A percentile compares a stretch with the other conserved stretches of the same genome.
phyloP scores from a whole-genome alignment of 768 basidiomycete species.

The Scleroderma citrinum region DNA sequence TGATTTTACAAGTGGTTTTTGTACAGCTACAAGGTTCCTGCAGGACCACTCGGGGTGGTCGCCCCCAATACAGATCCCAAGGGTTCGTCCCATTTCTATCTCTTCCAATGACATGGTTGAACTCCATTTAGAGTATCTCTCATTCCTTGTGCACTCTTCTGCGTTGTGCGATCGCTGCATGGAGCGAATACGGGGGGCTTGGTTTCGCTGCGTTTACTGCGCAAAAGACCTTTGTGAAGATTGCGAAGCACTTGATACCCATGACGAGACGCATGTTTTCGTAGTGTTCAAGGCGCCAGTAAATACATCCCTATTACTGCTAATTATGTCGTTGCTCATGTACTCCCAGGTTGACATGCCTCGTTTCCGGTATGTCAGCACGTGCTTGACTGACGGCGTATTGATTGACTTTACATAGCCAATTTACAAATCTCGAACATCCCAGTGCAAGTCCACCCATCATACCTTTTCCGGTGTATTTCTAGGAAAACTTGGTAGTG shows the following conservation, averaged over 20 bases:
- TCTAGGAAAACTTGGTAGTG: too few relatives aligned
- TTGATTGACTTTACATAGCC: constrained; percentile 29
- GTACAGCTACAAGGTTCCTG: constrained; percentile 57
- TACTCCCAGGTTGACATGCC: constrained; percentile 62
- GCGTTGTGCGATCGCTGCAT: constrained; percentile 88
- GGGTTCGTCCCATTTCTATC: constrained; percentile 35
- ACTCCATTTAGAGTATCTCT: constrained; percentile 51
- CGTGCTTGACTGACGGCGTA: not conserved
- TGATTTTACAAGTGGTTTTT: constrained; percentile 5
- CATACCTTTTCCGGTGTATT: constrained; percentile 59
- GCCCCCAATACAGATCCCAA: constrained; percentile 42
- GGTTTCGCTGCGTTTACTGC: constrained; percentile 91
- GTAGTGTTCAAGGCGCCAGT: constrained; percentile 84
- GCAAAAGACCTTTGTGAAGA: constrained; percentile 79
- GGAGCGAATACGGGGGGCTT: constrained; percentile 74
- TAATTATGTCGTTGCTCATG: not conserved
- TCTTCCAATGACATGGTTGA: not conserved
- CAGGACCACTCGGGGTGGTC: constrained; percentile 44
- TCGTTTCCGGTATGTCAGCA: constrained; percentile 50
- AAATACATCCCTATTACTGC: constrained; percentile 15
- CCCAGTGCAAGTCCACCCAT: constrained; percentile 50
- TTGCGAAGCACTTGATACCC: constrained; percentile 77
- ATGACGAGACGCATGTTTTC: constrained; percentile 79
- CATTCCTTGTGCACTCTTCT: constrained; percentile 49
- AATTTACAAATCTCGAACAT: constrained; percentile 53